Evolutionary conservation across 257 asterid genomes (phyloP).

Genomic region (Orobanche coerulescens): DNA sequence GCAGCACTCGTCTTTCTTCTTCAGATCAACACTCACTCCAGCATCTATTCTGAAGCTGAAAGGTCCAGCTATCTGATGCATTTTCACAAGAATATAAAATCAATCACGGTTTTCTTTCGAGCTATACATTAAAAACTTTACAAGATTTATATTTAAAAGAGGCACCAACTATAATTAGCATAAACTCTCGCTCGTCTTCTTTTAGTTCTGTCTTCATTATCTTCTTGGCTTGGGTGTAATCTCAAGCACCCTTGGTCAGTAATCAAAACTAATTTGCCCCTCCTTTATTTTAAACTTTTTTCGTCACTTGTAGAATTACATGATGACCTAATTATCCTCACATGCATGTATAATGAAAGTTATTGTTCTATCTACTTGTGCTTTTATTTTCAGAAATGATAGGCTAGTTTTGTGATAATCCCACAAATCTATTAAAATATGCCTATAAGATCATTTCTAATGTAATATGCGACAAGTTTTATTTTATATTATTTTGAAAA

Average conservation of each 20-base stretch:
- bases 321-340: not conserved
- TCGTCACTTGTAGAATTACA: not conserved
- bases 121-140: not conserved
- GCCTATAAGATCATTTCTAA: not conserved
- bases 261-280: not conserved
- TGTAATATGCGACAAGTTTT: not conserved
- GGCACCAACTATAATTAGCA: not conserved
- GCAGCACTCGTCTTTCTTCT: conserved; percentile 26
- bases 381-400: too few relatives aligned
- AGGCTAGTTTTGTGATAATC: not conserved
- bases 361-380: too few relatives aligned
- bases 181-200: not conserved
- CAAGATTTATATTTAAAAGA: not conserved
- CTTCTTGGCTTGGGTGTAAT: not conserved
- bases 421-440: not conserved
- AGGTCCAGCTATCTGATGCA: conserved; percentile 81
- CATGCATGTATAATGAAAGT: not conserved
- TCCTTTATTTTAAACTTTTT: too few relatives aligned
- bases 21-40: conserved; percentile 44
- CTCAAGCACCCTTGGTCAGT: not conserved
- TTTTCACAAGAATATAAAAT: not conserved
- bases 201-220: not conserved
- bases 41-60: conserved; percentile 79
- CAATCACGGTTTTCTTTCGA: not conserved
- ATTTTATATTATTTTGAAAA: not conserved